A percentile compares a stretch with the other conserved stretches of the same genome.
These are phyloP conservation scores for Aureobasidium sp. DNA, from an alignment of 2,329 filamentous ascomycete genomes.

Conservation along the genomic window DNA sequence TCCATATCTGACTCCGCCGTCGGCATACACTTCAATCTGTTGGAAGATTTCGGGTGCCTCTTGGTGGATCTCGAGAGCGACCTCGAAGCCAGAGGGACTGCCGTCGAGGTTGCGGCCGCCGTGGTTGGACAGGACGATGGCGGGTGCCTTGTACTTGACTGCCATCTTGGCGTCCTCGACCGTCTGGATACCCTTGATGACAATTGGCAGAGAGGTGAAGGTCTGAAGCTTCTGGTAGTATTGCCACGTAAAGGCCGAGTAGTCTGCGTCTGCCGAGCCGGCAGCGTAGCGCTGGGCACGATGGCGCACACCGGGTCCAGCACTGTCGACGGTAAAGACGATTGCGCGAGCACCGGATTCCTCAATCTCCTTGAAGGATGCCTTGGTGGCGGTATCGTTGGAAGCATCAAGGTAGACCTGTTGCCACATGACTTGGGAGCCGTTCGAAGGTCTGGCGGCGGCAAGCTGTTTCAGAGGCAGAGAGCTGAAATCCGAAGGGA, in stretches of 20 bases:
- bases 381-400: conserved; percentile 24
- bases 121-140: conserved; percentile 44
- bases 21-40: conserved; percentile 52
- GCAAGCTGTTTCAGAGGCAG: conserved; percentile 27
- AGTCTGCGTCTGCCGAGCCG: conserved; percentile 23
- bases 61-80: conserved; percentile 53
- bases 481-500: conserved; percentile 32
- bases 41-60: conserved; percentile 53
- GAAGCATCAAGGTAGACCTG: conserved; percentile 30
- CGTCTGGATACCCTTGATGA: conserved; percentile 35
- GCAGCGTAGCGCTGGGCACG: conserved; percentile 27
- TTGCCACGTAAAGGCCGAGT: conserved; percentile 28
- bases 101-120: conserved; percentile 44
- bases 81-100: conserved; percentile 46
- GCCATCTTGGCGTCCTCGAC: conserved; percentile 35
- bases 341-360: conserved; percentile 32
- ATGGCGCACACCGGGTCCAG: conserved; percentile 30
- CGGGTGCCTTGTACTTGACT: conserved; percentile 33
- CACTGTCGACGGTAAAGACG: conserved; percentile 32
- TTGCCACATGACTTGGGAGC: conserved; percentile 34
- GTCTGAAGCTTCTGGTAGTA: conserved; percentile 27
- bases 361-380: conserved; percentile 27
- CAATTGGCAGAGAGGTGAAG: conserved; percentile 32
- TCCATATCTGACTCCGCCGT: conserved; percentile 55
- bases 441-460: conserved; percentile 26